These are phyloP conservation scores for Apiospora marii DNA, from an alignment of 2,329 filamentous ascomycete genomes.

Conservation along the genomic window DNA sequence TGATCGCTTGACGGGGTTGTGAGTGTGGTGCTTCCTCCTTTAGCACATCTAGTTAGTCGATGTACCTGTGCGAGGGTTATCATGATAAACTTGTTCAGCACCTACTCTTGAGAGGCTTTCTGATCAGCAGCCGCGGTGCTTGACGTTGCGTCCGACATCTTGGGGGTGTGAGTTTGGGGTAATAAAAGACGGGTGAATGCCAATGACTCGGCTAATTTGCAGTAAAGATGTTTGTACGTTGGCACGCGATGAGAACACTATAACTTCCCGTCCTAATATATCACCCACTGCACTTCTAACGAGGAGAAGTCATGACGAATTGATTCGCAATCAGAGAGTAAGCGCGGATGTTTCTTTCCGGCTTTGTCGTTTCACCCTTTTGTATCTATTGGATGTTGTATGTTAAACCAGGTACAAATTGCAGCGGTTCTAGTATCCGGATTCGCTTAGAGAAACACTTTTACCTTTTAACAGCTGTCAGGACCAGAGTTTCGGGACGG, in stretches of 20 bases:
- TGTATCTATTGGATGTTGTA: neutral
- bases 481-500: neutral
- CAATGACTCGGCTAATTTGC: neutral
- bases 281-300: too few species aligned
- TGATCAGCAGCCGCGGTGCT: neutral
- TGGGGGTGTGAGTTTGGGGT: neutral
- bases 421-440: too few species aligned
- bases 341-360: neutral
- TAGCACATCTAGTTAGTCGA: neutral
- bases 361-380: neutral
- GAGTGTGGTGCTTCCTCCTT: neutral
- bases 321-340: neutral
- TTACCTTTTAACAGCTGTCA: neutral
- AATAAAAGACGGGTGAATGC: neutral
- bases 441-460: neutral
- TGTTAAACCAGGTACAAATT: too few species aligned
- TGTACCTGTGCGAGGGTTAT: neutral
- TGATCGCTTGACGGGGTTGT: neutral
- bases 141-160: neutral
- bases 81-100: neutral
- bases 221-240: neutral
- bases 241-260: too few species aligned
- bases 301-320: neutral
- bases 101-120: neutral
- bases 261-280: neutral